Percentiles rank a stretch among this genome's conserved stretches.
phyloP scores from a whole-genome alignment of 306 rosid genomes.

The Abrus precatorius region DNA sequence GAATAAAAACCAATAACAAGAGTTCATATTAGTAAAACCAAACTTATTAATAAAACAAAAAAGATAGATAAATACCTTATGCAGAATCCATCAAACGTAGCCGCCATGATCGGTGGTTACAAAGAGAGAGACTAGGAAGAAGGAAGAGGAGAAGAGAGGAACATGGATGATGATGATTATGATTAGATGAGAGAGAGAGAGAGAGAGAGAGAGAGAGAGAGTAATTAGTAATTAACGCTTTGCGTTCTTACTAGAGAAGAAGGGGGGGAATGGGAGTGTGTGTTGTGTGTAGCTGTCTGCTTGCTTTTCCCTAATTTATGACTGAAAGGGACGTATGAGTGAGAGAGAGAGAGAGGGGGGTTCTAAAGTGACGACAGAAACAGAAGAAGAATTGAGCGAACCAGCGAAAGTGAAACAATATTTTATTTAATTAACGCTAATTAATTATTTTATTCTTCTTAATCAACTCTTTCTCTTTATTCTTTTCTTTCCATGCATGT shows the following conservation, averaged over 20 bases:
- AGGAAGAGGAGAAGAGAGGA: background rate
- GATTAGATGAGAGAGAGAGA: constrained; percentile 33
- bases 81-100: constrained; percentile 74
- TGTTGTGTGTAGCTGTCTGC: constrained; percentile 52
- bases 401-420: background rate
- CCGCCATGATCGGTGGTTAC: constrained; percentile 64
- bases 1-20: background rate
- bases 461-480: background rate
- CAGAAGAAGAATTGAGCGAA: background rate
- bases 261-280: constrained; percentile 26
- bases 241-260: constrained; percentile 1
- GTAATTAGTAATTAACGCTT: constrained; percentile 5
- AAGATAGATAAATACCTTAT: constrained; percentile 64
- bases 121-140: constrained; percentile 26
- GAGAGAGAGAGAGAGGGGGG: constrained; percentile 62
- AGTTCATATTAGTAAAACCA: background rate
- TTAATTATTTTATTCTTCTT: background rate
- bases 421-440: background rate
- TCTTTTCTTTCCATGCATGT: constrained; percentile 1
- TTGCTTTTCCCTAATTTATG: constrained; percentile 85
- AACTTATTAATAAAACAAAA: too few relatives aligned
- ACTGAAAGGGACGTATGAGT: constrained; percentile 90
- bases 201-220: constrained; percentile 35
- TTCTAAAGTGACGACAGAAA: constrained; percentile 54
- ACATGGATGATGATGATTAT: constrained; percentile 32